These are phyloP conservation scores for Eucalyptus regnans DNA, from an alignment of 345 rosid species.

Conservation along the genomic window DNA sequence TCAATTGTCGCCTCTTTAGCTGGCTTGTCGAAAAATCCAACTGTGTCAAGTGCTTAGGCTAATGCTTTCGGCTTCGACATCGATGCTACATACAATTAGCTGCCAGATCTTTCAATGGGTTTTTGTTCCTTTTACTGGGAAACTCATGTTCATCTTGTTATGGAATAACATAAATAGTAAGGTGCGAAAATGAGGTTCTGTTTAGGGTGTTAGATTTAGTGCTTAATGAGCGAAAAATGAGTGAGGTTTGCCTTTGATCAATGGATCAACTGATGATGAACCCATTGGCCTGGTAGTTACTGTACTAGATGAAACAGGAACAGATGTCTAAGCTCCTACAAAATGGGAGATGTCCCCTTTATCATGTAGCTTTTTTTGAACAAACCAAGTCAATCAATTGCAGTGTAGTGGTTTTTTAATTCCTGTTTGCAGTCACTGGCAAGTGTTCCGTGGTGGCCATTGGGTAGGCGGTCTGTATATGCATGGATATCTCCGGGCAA, in stretches of 20 bases:
- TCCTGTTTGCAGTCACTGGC: background rate
- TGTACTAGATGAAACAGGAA: background rate
- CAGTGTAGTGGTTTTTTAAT: background rate
- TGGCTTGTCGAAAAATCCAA: background rate
- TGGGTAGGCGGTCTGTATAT: background rate
- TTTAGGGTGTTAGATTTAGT: background rate
- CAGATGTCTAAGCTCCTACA: background rate
- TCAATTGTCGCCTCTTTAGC: background rate
- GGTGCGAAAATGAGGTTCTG: background rate
- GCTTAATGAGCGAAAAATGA: background rate
- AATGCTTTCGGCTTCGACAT: background rate
- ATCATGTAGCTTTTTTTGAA: background rate
- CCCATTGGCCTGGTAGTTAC: background rate
- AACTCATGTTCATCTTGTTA: background rate
- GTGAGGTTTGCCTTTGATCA: background rate
- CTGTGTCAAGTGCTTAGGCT: background rate
- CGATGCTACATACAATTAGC: background rate
- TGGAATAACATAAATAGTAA: background rate
- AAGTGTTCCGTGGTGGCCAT: background rate
- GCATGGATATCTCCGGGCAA: background rate
- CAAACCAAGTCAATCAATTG: background rate
- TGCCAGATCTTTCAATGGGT: background rate
- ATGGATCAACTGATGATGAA: background rate
- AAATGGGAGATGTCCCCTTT: background rate
- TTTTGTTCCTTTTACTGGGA: background rate